Conservation (phyloP, 352 stramenopile genomes). For the Phytopythium montanum region DNA sequence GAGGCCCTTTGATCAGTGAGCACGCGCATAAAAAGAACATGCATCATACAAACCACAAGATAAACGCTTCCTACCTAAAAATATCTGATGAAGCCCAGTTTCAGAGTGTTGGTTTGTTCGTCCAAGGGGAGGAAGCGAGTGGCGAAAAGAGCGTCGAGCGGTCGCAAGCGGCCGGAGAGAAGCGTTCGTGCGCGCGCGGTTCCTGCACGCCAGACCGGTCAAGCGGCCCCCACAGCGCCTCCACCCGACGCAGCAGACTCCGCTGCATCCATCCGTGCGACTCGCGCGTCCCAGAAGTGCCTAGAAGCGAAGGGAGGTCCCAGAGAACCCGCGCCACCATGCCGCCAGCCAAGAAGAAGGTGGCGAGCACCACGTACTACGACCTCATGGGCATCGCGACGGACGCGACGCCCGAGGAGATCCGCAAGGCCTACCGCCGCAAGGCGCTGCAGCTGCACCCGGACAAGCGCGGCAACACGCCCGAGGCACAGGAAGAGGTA, state of each 20-base stretch:
- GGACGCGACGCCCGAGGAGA: constrained; percentile 72
- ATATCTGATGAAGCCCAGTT: background rate
- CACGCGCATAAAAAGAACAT: background rate
- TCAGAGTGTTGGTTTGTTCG: background rate
- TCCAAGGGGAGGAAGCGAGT: background rate
- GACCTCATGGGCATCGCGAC: constrained; percentile 74
- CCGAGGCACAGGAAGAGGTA: constrained; percentile 75
- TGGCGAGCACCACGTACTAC: constrained; percentile 74
- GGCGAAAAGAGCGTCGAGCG: background rate
- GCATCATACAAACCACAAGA: no score
- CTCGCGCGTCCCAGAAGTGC: background rate
- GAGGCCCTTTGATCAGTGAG: background rate
- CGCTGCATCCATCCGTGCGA: background rate
- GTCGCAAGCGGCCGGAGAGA: background rate
- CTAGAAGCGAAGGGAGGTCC: background rate
- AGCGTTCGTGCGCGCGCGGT: background rate
- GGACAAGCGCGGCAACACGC: constrained; percentile 83
- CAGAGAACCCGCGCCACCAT: constrained; percentile 9
- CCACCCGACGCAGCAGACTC: background rate
- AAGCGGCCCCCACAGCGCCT: background rate
- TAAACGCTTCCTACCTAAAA: background rate
- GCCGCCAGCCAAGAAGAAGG: constrained; percentile 49
- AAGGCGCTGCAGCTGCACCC: constrained; percentile 92
- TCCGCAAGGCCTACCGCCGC: constrained; percentile 92
- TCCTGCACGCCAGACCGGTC: background rate